These are phyloP conservation scores for Globisporangium megalacanthum DNA, from an alignment of 352 stramenopile species.

Conservation along the genomic window DNA sequence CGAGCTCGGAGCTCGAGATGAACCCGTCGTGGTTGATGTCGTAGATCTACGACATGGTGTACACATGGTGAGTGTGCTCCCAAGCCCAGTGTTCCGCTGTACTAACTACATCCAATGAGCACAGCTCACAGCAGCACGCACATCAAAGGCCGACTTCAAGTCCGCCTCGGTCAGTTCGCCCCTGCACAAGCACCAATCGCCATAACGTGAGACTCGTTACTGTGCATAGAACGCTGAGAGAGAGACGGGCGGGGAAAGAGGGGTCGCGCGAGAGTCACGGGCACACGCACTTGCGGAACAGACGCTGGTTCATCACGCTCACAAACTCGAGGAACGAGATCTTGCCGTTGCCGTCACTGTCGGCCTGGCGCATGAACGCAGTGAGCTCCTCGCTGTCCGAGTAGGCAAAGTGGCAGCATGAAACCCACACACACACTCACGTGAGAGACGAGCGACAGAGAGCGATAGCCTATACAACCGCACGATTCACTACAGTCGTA, in stretches of 20 bases:
- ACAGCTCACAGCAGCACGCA: slow-evolving; percentile 11
- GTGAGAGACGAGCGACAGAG: too few relatives aligned
- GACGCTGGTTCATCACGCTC: slow-evolving; percentile 66
- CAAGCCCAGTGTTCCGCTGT: too few relatives aligned
- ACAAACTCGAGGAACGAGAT: slow-evolving; percentile 81
- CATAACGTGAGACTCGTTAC: too few relatives aligned
- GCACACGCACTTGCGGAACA: slow-evolving; percentile 46
- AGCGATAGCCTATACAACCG: too few relatives aligned
- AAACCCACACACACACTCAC: background rate
- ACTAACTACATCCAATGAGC: background rate
- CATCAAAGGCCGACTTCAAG: slow-evolving; percentile 58
- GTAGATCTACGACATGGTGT: slow-evolving; percentile 34
- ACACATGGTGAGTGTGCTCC: background rate
- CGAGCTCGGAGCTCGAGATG: slow-evolving; percentile 60
- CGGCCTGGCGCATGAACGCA: slow-evolving; percentile 62
- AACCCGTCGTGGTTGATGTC: slow-evolving; percentile 67
- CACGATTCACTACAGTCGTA: slow-evolving; percentile 10
- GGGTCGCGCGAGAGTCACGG: too few relatives aligned
- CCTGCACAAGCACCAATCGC: slow-evolving; percentile 13
- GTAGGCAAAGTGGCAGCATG: background rate
- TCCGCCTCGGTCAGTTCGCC: slow-evolving; percentile 47
- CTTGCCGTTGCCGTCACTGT: slow-evolving; percentile 60
- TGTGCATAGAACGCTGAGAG: too few relatives aligned
- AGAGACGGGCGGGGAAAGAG: too few relatives aligned
- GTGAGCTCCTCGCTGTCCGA: slow-evolving; percentile 41